These are phyloP conservation scores for Diospyros lotus DNA, from an alignment of 148 eudicot genomes.

Conservation along the genomic window DNA sequence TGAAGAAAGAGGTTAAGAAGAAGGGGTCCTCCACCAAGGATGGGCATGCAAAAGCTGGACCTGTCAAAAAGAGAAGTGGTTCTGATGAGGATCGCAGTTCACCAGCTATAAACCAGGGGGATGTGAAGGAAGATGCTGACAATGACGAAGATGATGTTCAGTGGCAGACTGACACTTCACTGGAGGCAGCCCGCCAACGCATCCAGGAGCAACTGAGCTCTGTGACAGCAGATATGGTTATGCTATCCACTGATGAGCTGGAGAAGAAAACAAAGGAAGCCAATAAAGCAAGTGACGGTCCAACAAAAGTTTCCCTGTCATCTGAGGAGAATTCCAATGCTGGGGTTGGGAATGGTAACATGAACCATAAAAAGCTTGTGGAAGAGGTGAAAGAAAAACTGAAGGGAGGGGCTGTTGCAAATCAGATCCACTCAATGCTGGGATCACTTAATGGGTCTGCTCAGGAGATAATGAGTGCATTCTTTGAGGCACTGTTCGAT, in stretches of 20 bases:
- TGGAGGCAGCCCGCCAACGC: constrained; percentile 59
- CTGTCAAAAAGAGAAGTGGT: constrained; percentile 58
- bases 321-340: constrained; percentile 17
- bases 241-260: constrained; percentile 54
- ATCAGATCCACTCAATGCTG: constrained; percentile 41
- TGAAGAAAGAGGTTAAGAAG: constrained; percentile 56
- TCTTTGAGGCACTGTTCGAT: constrained; percentile 53
- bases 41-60: constrained; percentile 30
- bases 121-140: constrained; percentile 32
- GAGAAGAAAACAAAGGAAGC: constrained; percentile 25
- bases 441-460: constrained; percentile 41
- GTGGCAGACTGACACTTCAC: constrained; percentile 81
- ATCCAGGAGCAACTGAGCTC: constrained; percentile 76
- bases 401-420: constrained; percentile 38
- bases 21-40: constrained; percentile 50
- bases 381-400: constrained; percentile 40
- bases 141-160: constrained; percentile 51
- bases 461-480: constrained; percentile 48
- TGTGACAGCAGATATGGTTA: constrained; percentile 80
- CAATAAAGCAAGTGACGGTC: background rate
- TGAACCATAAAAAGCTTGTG: constrained; percentile 26
- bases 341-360: constrained; percentile 13
- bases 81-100: constrained; percentile 64
- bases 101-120: constrained; percentile 43
- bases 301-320: constrained; percentile 14